A percentile compares a stretch with the other conserved stretches of the same genome.
Evolutionary conservation across 306 rosid genomes (phyloP).

Genomic region (Fagus crenata): DNA sequence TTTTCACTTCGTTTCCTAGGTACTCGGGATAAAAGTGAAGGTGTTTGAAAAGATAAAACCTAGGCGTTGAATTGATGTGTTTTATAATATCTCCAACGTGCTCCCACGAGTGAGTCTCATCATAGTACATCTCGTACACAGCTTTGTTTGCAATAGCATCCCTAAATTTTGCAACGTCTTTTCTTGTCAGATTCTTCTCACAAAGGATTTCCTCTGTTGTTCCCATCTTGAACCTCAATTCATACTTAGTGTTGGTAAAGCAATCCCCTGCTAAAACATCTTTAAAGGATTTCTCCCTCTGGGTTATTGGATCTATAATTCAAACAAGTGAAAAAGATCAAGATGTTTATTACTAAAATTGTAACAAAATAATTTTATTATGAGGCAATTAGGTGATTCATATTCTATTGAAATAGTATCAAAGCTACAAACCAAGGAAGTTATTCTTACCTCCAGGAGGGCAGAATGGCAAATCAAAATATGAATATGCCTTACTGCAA

Average conservation of each 20-base stretch:
- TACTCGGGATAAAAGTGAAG: conserved; percentile 9
- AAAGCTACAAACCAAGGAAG: no score
- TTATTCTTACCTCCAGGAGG: conserved; percentile 27
- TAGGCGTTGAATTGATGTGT: no score
- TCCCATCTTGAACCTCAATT: conserved; percentile 18
- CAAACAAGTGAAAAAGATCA: no score
- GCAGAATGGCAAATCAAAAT: conserved; percentile 31
- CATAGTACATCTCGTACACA: conserved; percentile 22
- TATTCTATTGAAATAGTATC: no score
- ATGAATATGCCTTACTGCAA: conserved; percentile 17
- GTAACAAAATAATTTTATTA: no score
- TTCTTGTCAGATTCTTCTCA: conserved; percentile 11
- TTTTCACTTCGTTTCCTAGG: conserved; percentile 12
- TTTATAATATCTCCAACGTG: conserved; percentile 1
- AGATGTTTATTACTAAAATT: no score
- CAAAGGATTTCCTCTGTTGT: neutral
- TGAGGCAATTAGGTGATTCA: no score
- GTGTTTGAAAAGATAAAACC: conserved; percentile 19
- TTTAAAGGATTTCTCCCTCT: conserved; percentile 12
- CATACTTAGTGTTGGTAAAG: conserved; percentile 23
- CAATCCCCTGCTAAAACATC: conserved; percentile 27
- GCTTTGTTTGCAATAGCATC: conserved; percentile 1
- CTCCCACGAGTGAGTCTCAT: conserved; percentile 7
- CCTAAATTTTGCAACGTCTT: conserved; percentile 18
- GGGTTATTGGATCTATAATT: conserved; percentile 4